Base-by-base conservation (phyloP, 228 moss, liverwort and hornwort genomes). In the Sphagnum fallax region DNA sequence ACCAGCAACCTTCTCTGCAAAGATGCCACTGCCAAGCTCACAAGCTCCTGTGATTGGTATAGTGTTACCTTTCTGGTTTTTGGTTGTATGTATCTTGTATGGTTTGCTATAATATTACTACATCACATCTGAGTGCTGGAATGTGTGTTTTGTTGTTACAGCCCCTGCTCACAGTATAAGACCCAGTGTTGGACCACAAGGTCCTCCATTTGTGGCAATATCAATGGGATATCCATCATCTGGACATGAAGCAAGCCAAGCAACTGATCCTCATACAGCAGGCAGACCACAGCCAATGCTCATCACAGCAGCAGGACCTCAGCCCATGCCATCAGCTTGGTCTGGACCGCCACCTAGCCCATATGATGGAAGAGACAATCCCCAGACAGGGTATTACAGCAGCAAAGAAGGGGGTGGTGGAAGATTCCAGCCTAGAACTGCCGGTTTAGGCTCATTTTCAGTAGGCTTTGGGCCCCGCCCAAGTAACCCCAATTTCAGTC, bases 241-340 rank as follows among this genome's bases (percentile, higher is more conserved):
- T 32, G 32, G 32, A 2, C 32, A 32, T 32, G 32, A 32, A 32
- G 55, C 55, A 55, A 55, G 55, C 1, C 55, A 55, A 55, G 55
- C 12, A 8, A 8, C 8, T 12, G 12, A 55, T 12, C 55, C 55
- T 50, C 65, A n/a, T 1, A n/a, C 10, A 69, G 50, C 8, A 61
- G 49, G 62, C 47, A 62, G 69, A 47, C 67, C 72, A 52, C 72
- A 78, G 18, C 75, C 78, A 67, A 75, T 60, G 74, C 51, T 72
- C 4, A 78, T 78, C 47, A 61, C 72, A 47, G 65, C 53, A 6
- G 63, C 69, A 65, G 71, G 72, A 61, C 69, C 75, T n/a, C 77
- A 72, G 47, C 74, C 73, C 6, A 71, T 75, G 16, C 66, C 78
- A 64, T 57, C 70, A 52, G 53, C 75, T 52, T 74, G 78, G 78